These are phyloP conservation scores for Stephania japonica DNA, from an alignment of 164 flowering plant species.

Conservation along the genomic window DNA sequence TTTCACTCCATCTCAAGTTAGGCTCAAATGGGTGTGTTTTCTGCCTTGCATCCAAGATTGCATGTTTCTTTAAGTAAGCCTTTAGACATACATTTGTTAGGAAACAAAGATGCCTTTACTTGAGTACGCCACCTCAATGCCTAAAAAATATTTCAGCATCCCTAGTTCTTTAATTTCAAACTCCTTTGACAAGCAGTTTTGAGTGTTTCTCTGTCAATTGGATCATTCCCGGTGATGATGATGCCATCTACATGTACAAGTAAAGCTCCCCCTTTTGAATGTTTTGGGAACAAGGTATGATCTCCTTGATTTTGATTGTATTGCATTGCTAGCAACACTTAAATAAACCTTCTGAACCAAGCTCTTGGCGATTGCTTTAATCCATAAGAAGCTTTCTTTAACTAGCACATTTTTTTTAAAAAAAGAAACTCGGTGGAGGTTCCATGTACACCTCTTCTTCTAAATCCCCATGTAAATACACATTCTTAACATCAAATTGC, in stretches of 20 bases:
- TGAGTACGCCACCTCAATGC: slow-evolving; percentile 1
- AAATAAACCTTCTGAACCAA: not conserved
- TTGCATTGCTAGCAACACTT: too few species aligned
- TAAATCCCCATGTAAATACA: not conserved
- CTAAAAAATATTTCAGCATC: not conserved
- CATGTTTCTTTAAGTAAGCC: not conserved
- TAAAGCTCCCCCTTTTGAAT: not conserved
- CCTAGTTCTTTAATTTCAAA: not conserved
- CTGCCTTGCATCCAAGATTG: not conserved
- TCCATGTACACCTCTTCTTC: slow-evolving; percentile 5
- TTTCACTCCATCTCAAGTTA: not conserved
- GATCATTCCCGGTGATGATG: not conserved
- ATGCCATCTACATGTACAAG: not conserved
- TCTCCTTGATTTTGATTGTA: not conserved
- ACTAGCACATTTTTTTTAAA: not conserved
- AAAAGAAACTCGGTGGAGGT: not conserved
- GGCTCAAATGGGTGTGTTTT: not conserved
- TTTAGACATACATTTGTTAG: not conserved
- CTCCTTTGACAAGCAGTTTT: not conserved
- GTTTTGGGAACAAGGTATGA: not conserved
- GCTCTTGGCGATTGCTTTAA: not conserved
- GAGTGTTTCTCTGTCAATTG: not conserved
- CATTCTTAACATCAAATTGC: not conserved
- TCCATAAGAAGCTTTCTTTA: not conserved
- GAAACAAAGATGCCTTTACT: not conserved